Percentiles rank a stretch among this genome's conserved stretches.
phyloP scores from a whole-genome alignment of 371 early-diverging fungal genomes.

The Actinomortierella wolfii region DNA sequence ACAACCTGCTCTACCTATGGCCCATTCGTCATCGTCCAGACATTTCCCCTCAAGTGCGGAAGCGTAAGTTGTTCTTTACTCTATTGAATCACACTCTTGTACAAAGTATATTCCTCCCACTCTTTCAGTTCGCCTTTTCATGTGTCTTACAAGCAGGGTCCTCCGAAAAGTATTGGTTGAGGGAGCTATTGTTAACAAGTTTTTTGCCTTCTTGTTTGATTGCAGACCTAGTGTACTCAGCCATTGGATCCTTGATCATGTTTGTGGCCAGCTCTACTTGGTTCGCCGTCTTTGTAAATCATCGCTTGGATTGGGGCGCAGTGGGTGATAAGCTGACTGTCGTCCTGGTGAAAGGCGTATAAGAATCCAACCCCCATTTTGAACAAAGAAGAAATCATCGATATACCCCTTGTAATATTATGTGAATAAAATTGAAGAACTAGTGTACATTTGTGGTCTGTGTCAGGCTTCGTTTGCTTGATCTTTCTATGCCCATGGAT shows the following conservation, averaged over 20 bases:
- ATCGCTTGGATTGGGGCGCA: slow-evolving; percentile 55
- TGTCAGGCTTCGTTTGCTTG: no score
- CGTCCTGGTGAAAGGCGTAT: slow-evolving; percentile 62
- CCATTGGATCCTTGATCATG: slow-evolving; percentile 50
- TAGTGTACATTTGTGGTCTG: no score
- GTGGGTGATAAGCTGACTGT: slow-evolving; percentile 59
- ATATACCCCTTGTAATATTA: no score
- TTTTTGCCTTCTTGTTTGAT: neutral
- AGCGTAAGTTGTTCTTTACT: slow-evolving; percentile 50
- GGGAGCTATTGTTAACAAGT: no score
- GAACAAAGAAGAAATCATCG: no score
- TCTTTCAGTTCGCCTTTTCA: no score
- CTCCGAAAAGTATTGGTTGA: no score
- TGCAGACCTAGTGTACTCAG: slow-evolving; percentile 59
- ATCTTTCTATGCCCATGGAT: no score
- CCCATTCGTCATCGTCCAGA: slow-evolving; percentile 45
- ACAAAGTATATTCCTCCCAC: neutral
- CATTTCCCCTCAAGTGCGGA: slow-evolving; percentile 52
- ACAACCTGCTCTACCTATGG: slow-evolving; percentile 62
- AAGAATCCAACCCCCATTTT: no score
- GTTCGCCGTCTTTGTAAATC: slow-evolving; percentile 62
- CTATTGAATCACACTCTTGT: neutral
- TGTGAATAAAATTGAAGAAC: no score
- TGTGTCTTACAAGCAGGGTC: no score
- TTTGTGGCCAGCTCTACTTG: slow-evolving; percentile 57